A percentile compares a stretch with the other conserved stretches of the same genome.
Evolutionary conservation across 2,329 filamentous ascomycete species (phyloP).

Genomic region (Trichoderma breve): DNA sequence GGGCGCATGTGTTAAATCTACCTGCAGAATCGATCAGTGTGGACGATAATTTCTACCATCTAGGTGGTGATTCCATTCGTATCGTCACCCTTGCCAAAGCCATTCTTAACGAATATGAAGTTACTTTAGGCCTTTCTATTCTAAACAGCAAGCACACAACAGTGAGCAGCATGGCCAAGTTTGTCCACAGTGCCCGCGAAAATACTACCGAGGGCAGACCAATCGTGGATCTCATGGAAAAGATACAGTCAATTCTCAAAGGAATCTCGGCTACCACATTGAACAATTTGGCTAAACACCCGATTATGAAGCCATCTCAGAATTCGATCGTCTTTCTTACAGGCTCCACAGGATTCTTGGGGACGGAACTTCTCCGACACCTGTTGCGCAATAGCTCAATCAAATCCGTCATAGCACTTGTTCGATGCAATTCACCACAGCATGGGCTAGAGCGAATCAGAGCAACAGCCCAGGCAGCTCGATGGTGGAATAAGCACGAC

Average conservation of each 20-base stretch:
- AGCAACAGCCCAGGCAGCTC: background rate
- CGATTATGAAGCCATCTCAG: background rate
- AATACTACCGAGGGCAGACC: background rate
- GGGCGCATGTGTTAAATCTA: slow-evolving; percentile 4
- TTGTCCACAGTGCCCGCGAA: slow-evolving; percentile 9
- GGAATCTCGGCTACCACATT: background rate
- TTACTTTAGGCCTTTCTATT: slow-evolving; percentile 21
- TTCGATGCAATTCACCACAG: background rate
- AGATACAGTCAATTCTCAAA: background rate
- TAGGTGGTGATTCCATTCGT: slow-evolving; percentile 26
- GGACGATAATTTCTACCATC: slow-evolving; percentile 25
- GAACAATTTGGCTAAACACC: background rate
- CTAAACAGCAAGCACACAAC: slow-evolving; percentile 25
- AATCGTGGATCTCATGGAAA: background rate
- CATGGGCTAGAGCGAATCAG: slow-evolving; percentile 10
- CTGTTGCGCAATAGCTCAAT: background rate
- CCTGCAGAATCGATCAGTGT: slow-evolving; percentile 20
- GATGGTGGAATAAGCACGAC: slow-evolving; percentile 8
- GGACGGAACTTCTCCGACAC: slow-evolving; percentile 16
- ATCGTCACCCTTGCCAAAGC: slow-evolving; percentile 23
- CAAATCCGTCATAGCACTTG: background rate
- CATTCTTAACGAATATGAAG: slow-evolving; percentile 17
- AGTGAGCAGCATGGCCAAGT: slow-evolving; percentile 19
- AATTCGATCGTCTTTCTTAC: slow-evolving; percentile 12
- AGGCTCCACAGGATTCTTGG: slow-evolving; percentile 6